Percentiles rank a stretch among this genome's conserved stretches.
These are phyloP conservation scores for Umbelopsis sp. DNA, from an alignment of 371 early-diverging fungal species.

Conservation along the genomic window DNA sequence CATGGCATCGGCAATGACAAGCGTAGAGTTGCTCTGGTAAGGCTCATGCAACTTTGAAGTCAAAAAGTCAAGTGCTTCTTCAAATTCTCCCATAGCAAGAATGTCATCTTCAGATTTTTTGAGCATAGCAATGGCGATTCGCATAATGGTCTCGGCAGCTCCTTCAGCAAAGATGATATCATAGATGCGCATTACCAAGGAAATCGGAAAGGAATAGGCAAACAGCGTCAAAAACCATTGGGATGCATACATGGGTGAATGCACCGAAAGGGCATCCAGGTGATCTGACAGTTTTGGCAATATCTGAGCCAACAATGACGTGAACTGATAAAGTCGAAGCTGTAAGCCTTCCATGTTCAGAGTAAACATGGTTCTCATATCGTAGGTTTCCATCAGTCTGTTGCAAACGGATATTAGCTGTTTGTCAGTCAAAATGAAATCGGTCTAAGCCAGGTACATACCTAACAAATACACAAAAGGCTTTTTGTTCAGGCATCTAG, in stretches of 20 bases:
- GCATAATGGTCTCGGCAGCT: conserved; percentile 83
- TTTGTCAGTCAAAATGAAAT: not conserved
- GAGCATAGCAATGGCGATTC: conserved; percentile 86
- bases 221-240: conserved; percentile 94
- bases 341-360: conserved; percentile 88
- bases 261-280: conserved; percentile 72
- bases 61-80: conserved; percentile 79
- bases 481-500: conserved; percentile 89
- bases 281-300: conserved; percentile 80
- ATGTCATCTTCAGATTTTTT: conserved; percentile 73
- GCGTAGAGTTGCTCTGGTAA: conserved; percentile 64
- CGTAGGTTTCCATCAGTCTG: conserved; percentile 86
- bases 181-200: conserved; percentile 76
- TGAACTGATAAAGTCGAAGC: conserved; percentile 84
- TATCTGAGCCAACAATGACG: conserved; percentile 73
- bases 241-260: conserved; percentile 89
- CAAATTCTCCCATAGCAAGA: conserved; percentile 79
- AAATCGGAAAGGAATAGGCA: conserved; percentile 83
- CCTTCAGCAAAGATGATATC: conserved; percentile 90
- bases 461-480: conserved; percentile 89
- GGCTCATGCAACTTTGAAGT: conserved; percentile 80
- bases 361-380: conserved; percentile 83
- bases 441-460: conserved; percentile 15
- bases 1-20: conserved; percentile 81
- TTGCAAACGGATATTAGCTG: not conserved